Conservation (phyloP, 495 filamentous ascomycete genomes). For the Usnea hakonensis region DNA sequence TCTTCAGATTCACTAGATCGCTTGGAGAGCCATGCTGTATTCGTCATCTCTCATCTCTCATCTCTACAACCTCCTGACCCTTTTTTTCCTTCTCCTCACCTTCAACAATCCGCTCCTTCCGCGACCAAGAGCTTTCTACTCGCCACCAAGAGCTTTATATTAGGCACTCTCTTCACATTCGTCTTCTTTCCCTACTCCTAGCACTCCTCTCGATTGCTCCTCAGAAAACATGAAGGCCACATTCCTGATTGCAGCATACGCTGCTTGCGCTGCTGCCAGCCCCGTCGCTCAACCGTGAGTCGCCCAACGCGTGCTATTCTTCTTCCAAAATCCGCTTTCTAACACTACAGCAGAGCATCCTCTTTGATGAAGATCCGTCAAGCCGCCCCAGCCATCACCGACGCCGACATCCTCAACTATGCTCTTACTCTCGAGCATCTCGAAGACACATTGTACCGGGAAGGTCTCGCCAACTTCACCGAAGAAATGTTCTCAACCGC, state of each 20-base stretch:
- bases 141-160: not conserved
- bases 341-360: not conserved
- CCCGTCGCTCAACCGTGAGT: constrained; percentile 20
- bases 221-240: constrained; percentile 18
- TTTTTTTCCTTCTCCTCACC: not conserved
- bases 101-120: not conserved
- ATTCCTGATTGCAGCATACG: constrained; percentile 21
- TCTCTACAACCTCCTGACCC: not conserved
- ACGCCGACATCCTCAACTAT: constrained; percentile 33
- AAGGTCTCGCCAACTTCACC: constrained; percentile 51
- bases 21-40: not conserved
- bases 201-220: constrained; percentile 2
- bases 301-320: not conserved
- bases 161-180: not conserved
- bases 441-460: constrained; percentile 43
- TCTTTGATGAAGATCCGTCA: constrained; percentile 20
- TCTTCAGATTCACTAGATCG: not conserved
- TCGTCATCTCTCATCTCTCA: constrained; percentile 4
- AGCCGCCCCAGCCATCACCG: constrained; percentile 20
- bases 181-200: not conserved
- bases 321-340: not conserved
- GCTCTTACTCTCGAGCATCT: constrained; percentile 38
- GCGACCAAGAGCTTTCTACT: not conserved
- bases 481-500: constrained; percentile 43
- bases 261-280: constrained; percentile 19